Percentiles rank a stretch among this genome's conserved stretches.
phyloP scores from a whole-genome alignment of 805 yeast species.

The Starmerella sp. region DNA sequence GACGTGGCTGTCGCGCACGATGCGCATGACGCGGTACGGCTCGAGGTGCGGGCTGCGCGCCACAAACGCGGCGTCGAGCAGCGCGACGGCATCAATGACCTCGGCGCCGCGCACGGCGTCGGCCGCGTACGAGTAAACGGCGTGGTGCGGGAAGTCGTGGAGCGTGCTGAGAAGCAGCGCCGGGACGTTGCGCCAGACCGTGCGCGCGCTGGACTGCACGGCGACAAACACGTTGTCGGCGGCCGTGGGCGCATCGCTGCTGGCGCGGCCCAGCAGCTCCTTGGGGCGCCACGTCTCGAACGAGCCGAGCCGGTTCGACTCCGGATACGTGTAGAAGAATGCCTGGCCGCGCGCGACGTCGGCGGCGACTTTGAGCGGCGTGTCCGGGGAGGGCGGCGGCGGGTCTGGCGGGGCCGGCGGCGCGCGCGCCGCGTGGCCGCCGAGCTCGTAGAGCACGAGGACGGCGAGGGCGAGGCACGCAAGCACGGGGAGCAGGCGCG shows the following conservation, averaged over 20 bases:
- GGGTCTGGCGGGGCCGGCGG: background rate
- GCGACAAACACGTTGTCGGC: slow-evolving; percentile 19
- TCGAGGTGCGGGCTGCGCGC: slow-evolving; percentile 14
- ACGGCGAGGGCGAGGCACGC: background rate
- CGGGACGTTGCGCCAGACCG: slow-evolving; percentile 25
- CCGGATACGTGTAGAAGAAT: slow-evolving; percentile 24
- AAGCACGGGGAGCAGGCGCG: background rate
- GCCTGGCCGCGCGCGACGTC: slow-evolving; percentile 21
- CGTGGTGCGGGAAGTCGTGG: slow-evolving; percentile 20
- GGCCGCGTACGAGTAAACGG: slow-evolving; percentile 22
- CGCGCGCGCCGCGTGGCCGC: background rate
- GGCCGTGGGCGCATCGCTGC: background rate
- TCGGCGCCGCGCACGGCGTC: slow-evolving; percentile 23
- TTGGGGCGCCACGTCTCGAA: slow-evolving; percentile 28
- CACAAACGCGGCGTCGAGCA: slow-evolving; percentile 7
- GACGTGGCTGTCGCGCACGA: slow-evolving; percentile 20
- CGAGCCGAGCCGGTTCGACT: slow-evolving; percentile 24
- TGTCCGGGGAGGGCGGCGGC: background rate
- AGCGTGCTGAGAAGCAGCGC: slow-evolving; percentile 23
- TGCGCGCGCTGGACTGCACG: slow-evolving; percentile 20
- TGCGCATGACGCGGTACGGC: slow-evolving; percentile 21
- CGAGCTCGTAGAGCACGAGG: background rate
- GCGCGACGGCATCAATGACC: slow-evolving; percentile 22
- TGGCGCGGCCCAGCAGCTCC: slow-evolving; percentile 2
- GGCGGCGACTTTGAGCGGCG: background rate